Base-by-base conservation (phyloP, 768 basidiomycete species). In the Pleurotus salmoneostramineus region DNA sequence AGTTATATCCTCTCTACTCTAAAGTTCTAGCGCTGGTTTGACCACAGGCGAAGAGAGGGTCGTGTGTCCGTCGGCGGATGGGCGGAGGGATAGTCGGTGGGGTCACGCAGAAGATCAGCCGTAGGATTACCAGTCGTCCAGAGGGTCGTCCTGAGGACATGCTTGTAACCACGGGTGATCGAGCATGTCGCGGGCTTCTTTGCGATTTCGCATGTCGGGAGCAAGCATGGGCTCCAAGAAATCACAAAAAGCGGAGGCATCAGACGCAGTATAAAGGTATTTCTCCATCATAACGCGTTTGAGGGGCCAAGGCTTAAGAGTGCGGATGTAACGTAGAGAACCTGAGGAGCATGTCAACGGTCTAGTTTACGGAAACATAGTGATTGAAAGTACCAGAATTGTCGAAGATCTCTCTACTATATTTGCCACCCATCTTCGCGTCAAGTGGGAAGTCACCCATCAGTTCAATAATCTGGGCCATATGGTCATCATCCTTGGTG, bases 391-490 rank as follows among this genome's bases (percentile, higher is more conserved):
- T 50, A 82, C 88, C 88, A 62, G 77, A 72, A 62, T 83, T 80
- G 62, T 91, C 92, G 69, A 96, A 96, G 60, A 96, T 70, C 65
- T 96, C 92, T 56, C 87, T 80, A 62, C 88, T 89, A 69, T 88
- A 94, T 65, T 85, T 88, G 34, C 95, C 94, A 27, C 86, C 87
- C 81, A 89, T 84, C 74, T 92, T 94, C 45, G 88, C 78, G 50
- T 84, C 81, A 31, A 85, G 65, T 11, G 84, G 73, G 60, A 88
- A 84, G 71, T 94, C 90, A 35, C 94, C 94, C 58, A 95, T 73
- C 7, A 97, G 77, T 75, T 97, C 95, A 57, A 95, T 88, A 60
- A 96, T 92, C 74, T 95, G 94, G 36, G 95, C 95, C 82, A 95
- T 85, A 64, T 97, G 95, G 69, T 98, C 96, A 66, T 95, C 94